Evolutionary conservation across 257 asterid species (phyloP).

Genomic region (Echium plantagineum): DNA sequence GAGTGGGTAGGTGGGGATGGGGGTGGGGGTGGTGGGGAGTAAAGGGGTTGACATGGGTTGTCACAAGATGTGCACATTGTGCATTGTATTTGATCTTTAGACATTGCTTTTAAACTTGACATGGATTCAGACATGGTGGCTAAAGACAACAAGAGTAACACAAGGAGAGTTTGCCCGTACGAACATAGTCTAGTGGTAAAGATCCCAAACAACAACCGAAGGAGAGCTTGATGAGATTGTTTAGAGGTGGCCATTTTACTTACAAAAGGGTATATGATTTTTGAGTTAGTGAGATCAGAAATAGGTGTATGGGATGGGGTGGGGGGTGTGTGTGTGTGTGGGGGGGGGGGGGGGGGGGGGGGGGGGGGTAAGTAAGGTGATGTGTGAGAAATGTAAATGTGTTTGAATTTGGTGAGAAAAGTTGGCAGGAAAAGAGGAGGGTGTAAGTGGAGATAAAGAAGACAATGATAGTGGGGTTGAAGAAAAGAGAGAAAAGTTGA

Average conservation of each 20-base stretch:
- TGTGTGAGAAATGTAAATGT: not conserved
- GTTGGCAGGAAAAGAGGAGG: not conserved
- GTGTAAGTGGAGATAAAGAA: conserved; percentile 9
- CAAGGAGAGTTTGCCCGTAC: conserved; percentile 7
- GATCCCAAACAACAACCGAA: no score
- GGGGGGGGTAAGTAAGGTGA: no score
- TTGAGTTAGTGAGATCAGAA: not conserved
- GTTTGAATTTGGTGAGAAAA: not conserved
- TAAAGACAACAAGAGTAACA: conserved; percentile 12
- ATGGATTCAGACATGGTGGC: conserved; percentile 15
- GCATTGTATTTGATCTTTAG: conserved; percentile 50
- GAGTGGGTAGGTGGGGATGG: conserved; percentile 6
- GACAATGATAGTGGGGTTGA: conserved; percentile 2
- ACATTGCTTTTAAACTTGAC: conserved; percentile 34
- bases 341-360: not conserved
- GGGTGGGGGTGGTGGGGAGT: conserved; percentile 17
- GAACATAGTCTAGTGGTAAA: no score
- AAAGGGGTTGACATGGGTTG: conserved; percentile 60
- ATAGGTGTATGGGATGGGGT: not conserved
- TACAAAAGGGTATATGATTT: no score
- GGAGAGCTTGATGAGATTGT: not conserved
- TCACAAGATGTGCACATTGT: conserved; percentile 59
- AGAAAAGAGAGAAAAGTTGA: conserved; percentile 3
- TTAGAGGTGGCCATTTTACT: conserved; percentile 23
- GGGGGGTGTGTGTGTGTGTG: no score